Evolutionary conservation across 768 basidiomycete genomes (phyloP), one percentile per base, ranked within the genome.

Genomic region (Suillus plorans): DNA sequence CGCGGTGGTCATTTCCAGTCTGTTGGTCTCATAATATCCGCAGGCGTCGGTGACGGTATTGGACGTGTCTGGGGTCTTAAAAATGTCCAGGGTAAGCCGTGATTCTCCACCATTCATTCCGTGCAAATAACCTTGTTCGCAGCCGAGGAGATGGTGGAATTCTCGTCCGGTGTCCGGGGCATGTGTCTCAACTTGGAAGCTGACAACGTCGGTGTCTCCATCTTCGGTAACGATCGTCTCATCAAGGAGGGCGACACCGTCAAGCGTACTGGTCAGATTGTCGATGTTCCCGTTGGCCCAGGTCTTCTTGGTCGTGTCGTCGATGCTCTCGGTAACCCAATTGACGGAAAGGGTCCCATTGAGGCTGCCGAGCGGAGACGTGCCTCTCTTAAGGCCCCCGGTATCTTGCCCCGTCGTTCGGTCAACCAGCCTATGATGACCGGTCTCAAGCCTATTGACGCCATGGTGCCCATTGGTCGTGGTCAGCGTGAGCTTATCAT

Each of bases 111-210:
- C 39, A 55, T 55, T 44, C n/a, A 22, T 52, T 42, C 58, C n/a
- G 39, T 1, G 18, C 7, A 55, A 61, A 5, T 68, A 53, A 36
- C 10, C 20, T 8, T 36, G 31, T 56, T 63, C 71, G 58, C 80
- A 95, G 91, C 91, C 82, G 97, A 99, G 84, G 97, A 99, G 89
- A 99, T 99, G 97, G 97, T 99, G 87, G 97, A 99, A 87, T 99
- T 99, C 88, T 94, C 97, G 59, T 99, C 97, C 60, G 97, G 97
- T 81, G 89, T 99, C 74, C 96, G 97, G 79, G 97, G 97, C 86
- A 99, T 99, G 97, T 98, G 96, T 81, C 82, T 99, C 81, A 99
- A 99, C 92, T 91, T 99, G 89, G 97, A 99, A 84, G 95, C 97
- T 82, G 97, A 99, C 90, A 98, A 98, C 75, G 97, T 99, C 85